These are phyloP conservation scores for Acer saccharum DNA, from an alignment of 345 rosid genomes.

Conservation along the genomic window DNA sequence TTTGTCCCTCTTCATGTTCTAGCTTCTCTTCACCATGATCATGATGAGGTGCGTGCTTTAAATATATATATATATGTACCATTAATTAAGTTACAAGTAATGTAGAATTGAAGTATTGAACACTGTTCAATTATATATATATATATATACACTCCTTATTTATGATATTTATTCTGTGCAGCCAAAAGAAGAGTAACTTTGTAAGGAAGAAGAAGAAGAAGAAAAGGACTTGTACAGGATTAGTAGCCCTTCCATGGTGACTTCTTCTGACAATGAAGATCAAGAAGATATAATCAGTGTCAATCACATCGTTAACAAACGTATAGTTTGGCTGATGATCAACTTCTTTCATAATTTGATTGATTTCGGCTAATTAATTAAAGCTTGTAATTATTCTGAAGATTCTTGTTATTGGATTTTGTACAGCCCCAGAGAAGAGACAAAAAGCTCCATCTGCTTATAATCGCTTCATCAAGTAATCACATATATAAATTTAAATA, in stretches of 20 bases:
- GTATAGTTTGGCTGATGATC: conserved; percentile 32
- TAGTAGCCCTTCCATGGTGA: conserved; percentile 44
- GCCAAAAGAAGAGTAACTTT: conserved; percentile 45
- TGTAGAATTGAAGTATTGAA: too few relatives aligned
- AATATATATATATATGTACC: too few relatives aligned
- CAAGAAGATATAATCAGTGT: conserved; percentile 44
- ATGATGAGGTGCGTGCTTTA: conserved; percentile 36
- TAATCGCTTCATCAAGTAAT: conserved; percentile 93
- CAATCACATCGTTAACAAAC: conserved; percentile 78
- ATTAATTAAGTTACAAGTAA: too few relatives aligned
- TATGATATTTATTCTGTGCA: conserved; percentile 7
- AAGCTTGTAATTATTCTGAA: background rate
- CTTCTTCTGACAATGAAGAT: conserved; percentile 72
- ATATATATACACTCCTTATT: too few relatives aligned
- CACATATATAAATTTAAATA: background rate
- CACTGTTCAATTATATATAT: conserved; percentile 4
- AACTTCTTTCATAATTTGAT: background rate
- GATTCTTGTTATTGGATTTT: conserved; percentile 2
- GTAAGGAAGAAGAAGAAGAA: conserved; percentile 26
- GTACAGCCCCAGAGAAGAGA: conserved; percentile 91
- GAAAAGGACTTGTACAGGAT: conserved; percentile 31
- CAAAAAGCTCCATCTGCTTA: conserved; percentile 98
- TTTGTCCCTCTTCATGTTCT: conserved; percentile 79
- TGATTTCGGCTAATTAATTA: background rate
- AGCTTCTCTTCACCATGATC: conserved; percentile 61